Base-by-base conservation (phyloP, 106 monocot species). In the Posidonia australis region DNA sequence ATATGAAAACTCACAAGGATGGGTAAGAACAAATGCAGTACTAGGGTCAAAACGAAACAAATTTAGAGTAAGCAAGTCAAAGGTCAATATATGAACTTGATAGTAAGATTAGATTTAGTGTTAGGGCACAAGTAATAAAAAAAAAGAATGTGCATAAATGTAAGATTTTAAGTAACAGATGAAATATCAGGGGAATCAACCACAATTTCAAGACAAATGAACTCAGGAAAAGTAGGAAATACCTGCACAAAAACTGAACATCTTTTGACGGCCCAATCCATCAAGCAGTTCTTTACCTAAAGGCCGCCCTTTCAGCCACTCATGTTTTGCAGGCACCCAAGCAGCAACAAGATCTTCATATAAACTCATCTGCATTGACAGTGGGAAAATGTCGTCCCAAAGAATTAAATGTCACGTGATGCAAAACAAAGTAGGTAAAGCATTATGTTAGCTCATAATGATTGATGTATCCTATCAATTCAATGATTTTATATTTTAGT, bases 261-360 rank as follows among this genome's bases (percentile, higher is more conserved):
- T 84, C 58, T 67, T 86, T 52, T 72, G 77, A 64, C 58, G 49
- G 42, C 86, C 90, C 77, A 96, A 65, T 30, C 80, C 81, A 76
- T 64, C 68, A 61, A 87, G 51, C 12, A 96, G 78, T 67, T 86
- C 77, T 27, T 76, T 77, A 30, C 94, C 94, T 25, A 96, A 75
- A 66, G 90, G 90, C 6, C 90, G 78, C 9, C n/a, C 46, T 44
- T 80, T 86, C 75, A 96, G 64, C 94, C 94, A 96, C 68, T 90
- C 94, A 84, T 96, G 90, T 68, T 84, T 90, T 69, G 87, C 77
- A 74, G 90, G 82, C 22, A 96, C 94, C 87, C 90, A 96, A 64
- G 94, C 86, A 46, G 94, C 86, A 62, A 90, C 86, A 36, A 96
- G 67, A 76, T 96, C 90, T 72, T 96, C 90, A 69, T 96, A 96